Evolutionary conservation across 2,329 filamentous ascomycete genomes (phyloP), one percentile per base, ranked within the genome.

Genomic region (Metarhizium anisopliae): DNA sequence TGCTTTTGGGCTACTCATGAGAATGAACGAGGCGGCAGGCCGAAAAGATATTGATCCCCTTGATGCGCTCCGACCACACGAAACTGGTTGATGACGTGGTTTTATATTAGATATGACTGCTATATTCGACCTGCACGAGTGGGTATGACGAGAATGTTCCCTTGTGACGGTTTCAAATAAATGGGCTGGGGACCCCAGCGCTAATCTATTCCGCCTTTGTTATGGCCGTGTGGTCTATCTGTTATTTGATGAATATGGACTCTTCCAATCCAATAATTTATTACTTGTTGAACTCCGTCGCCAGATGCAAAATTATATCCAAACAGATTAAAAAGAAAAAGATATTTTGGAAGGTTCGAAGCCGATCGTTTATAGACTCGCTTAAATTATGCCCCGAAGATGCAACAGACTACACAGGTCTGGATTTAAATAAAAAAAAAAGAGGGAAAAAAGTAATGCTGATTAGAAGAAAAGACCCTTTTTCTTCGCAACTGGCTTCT

Each of bases 381-480:
- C 32, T 35, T 35, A 35, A 7, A 42, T 11, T 30, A 29, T 43
- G 13, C 58, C 42, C 42, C 10, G 18, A 30, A 30, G 6, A 30
- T 45, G 6, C 45, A 49, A 16, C 20, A 14, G 18, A 49, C 45
- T 29, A 11, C 13, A 11, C 30, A 30, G 2, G 45, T 16, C 20
- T 30, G 8, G 45, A 13, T 30, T 20, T 25, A 6, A 29, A 35
- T 10, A 35, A 49, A 49, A 6, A 49, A 25, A 25, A 4, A 25
- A 1, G 25, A 25, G 25, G 4, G 25, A 25, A 25, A 25, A 25
- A 30, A 29, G 8, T 13, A 29, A 32, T 30, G 6, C 5, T 14
- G 20, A 16, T 61, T 61, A 74, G 59, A 73, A 74, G 60, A 73
- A 75, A 51, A 72, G 66, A 51, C 67, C 67, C 67, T 72, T 74